Conservation (phyloP, 495 filamentous ascomycete species). For the Penicillium dipodomyicola region DNA sequence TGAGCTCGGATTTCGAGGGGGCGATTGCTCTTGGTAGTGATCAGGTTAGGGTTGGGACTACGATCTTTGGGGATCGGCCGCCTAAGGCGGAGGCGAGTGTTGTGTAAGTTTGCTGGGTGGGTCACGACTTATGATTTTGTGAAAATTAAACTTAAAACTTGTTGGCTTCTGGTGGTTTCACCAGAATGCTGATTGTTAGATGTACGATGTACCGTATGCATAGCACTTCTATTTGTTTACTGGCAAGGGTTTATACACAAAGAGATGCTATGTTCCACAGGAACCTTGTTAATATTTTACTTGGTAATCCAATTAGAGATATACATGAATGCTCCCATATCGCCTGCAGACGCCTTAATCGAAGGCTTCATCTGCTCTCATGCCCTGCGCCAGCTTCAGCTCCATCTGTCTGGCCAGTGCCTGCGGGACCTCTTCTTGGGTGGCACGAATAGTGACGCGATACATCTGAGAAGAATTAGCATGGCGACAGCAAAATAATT, state of each 20-base stretch:
- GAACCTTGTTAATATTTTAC: constrained; percentile 26
- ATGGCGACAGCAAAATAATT: neutral
- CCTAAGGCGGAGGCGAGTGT: constrained; percentile 64
- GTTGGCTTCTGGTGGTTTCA: neutral
- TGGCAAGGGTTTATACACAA: neutral
- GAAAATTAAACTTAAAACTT: neutral
- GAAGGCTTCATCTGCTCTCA: constrained; percentile 7
- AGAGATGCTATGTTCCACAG: neutral
- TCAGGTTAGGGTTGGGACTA: constrained; percentile 94
- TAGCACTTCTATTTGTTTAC: neutral
- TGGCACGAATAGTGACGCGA: constrained; percentile 90
- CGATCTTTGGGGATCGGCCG: constrained; percentile 84
- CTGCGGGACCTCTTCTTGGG: constrained; percentile 82
- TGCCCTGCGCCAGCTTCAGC: constrained; percentile 65
- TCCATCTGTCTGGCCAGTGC: constrained; percentile 83
- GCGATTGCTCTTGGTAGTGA: constrained; percentile 80
- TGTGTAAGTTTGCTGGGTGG: constrained; percentile 19
- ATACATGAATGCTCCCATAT: constrained; percentile 23
- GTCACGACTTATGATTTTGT: constrained; percentile 21
- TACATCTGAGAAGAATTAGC: constrained; percentile 67
- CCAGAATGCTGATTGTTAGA: neutral
- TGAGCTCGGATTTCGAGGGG: constrained; percentile 94
- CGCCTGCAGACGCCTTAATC: constrained; percentile 11
- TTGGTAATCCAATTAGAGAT: constrained; percentile 22
- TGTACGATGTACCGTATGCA: neutral